These are phyloP conservation scores for Saitozyma podzolica DNA, from an alignment of 768 basidiomycete species.

Conservation along the genomic window DNA sequence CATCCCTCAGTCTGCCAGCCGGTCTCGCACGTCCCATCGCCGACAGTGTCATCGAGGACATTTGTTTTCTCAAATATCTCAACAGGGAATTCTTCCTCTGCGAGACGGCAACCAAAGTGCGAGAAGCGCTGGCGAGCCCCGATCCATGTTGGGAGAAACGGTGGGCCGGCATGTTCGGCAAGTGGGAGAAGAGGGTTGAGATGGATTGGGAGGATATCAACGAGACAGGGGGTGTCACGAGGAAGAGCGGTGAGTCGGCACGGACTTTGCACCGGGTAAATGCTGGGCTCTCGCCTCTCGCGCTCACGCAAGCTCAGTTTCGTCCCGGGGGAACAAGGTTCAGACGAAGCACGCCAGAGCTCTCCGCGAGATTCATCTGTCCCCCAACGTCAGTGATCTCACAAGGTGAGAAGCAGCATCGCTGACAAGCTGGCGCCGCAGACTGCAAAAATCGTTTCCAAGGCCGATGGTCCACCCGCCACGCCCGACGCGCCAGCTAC, in stretches of 20 bases:
- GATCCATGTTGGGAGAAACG: conserved; percentile 39
- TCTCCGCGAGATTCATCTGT: conserved; percentile 31
- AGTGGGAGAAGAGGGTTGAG: conserved; percentile 33
- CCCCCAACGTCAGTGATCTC: conserved; percentile 18
- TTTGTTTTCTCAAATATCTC: conserved; percentile 34
- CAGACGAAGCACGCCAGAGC: neutral
- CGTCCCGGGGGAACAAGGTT: too few relatives aligned
- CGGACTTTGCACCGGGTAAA: too few relatives aligned
- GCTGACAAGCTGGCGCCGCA: too few relatives aligned
- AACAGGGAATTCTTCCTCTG: conserved; percentile 24
- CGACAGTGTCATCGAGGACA: conserved; percentile 18
- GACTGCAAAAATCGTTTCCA: too few relatives aligned
- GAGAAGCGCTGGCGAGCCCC: conserved; percentile 3
- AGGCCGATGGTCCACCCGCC: too few relatives aligned
- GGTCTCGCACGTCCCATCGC: conserved; percentile 2
- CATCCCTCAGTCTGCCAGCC: conserved; percentile 11
- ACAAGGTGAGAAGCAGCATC: too few relatives aligned
- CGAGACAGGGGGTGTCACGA: neutral
- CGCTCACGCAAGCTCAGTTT: too few relatives aligned
- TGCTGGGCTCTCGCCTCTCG: too few relatives aligned
- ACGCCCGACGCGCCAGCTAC: too few relatives aligned
- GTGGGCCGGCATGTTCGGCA: conserved; percentile 35
- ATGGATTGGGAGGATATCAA: conserved; percentile 33
- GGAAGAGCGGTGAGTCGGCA: neutral
- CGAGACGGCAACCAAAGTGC: conserved; percentile 20